Evolutionary conservation across 345 rosid genomes (phyloP), one percentile per base, ranked within the genome.

Genomic region (Eutrema japonicum): DNA sequence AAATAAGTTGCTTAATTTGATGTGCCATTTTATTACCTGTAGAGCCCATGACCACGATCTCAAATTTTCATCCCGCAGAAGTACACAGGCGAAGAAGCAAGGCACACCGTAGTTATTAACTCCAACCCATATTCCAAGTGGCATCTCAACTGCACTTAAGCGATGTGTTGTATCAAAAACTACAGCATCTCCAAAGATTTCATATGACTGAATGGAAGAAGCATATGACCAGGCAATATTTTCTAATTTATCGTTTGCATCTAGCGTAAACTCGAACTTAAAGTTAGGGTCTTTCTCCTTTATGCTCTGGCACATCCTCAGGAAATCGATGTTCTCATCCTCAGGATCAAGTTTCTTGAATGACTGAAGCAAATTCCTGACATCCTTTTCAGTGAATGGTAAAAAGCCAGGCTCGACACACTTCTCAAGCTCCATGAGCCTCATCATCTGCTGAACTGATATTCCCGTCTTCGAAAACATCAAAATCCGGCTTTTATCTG

Each of bases 381-480:
- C 95, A 78, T 94, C 98, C 82, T 94, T 91, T 77, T 94, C 98
- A 18, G 98, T 94, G 70, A 94, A 94, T 0, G 96, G 93, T 70
- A 94, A 82, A 73, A 89, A 89, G 27, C 98, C 98, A 30, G 97
- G 97, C 83, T 91, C 98, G 60, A 94, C 90, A 59, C 97, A 89
- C 79, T 88, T 94, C 83, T 94, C 96, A 69, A 94, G 97, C 82
- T 94, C 98, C 98, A 94, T 83, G 60, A 94, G 87, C 85, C 90
- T 87, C 94, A 94, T 89, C 98, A 94, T 94, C 83, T 94, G 98
- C 85, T 94, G 98, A 60, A 94, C 93, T 1, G 98, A 85, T 61
- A 94, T 94, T 61, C 96, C 96, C 0, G 98, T 94, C 83, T 91
- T 91, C 10, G 98, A 96, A 89, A 94, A 94, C 96, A 94, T 91